Evolutionary conservation across 805 yeast genomes (phyloP), one percentile per base, ranked within the genome.

Genomic region (Sungouiella thailandica): DNA sequence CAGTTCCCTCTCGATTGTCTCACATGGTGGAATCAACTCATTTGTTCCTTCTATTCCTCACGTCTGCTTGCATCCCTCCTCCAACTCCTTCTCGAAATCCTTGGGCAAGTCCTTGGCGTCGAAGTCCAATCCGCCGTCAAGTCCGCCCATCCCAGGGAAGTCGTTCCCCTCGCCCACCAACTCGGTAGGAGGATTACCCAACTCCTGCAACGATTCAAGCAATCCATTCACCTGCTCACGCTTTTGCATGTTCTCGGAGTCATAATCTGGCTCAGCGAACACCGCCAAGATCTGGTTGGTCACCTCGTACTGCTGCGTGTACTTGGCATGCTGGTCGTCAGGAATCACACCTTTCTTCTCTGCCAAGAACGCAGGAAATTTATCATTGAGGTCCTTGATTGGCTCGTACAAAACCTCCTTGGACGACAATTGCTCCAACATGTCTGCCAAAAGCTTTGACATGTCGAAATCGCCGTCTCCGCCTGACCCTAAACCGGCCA

Each of bases 361-460:
- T 28, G 62, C 58, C 41, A 90, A 66, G 80, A 85, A 90, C 17
- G 57, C 70, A 2, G 87, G 84, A 54, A 79, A 86, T 52, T 84
- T 85, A 9, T 65, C 60, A 43, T 80, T 76, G 54, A 89, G 69
- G 40, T 87, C 95, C 50, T 80, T 83, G 60, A 90, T 71, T 2
- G 97, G 96, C 46, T 83, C 95, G 52, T 85, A 89, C 24, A 90
- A 68, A 14, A 89, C 83, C 37, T 81, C 89, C 52, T 88, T 90
- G 4, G 93, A 77, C 6, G 93, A 76, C 55, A 90, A 70, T 53
- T 88, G 90, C 41, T 78, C 80, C 49, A 90, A 67, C 78, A 90
- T 78, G 23, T 83, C 86, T 13, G 70, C 72, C 40, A 86, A 60
- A 30, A 86, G 60, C 39, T 76, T 74, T 17, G 80, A 65, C 58